Base-by-base conservation (phyloP, 2,329 filamentous ascomycete species). In the Penicillium brasilianum region DNA sequence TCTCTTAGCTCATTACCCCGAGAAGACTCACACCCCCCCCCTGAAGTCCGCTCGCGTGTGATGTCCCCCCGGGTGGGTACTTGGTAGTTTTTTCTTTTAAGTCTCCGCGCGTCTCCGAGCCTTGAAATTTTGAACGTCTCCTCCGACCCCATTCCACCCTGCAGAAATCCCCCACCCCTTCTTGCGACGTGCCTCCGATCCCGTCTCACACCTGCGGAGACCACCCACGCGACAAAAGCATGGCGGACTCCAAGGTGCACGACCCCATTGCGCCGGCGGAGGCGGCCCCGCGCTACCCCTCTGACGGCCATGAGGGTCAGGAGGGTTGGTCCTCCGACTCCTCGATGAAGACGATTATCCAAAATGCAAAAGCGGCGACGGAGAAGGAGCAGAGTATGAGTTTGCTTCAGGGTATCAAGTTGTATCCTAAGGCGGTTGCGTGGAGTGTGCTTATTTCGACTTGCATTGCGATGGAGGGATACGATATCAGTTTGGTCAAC, bases 401-500 rank as follows among this genome's bases (percentile, higher is more conserved):
- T 50, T 80, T 96, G 60, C 72, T 85, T 74, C 87, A 96, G 80
- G 92, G 91, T 64, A 83, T 96, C 75, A 87, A 83, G 72, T 83
- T 95, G 28, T 97, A 97, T 73, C 92, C 92, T 60, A 94, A 96
- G 80, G 93, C 93, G 22, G 88, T 96, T 59, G 84, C 81, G 22
- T 97, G 92, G 91, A 92, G 88, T 69, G 72, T 96, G 54, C 81
- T 96, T 61, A 93, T 97, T 76, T 94, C 90, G n/a, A 94, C 91
- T 0, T 93, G 90, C 74, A 95, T 96, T 71, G 87, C 87, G 70
- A 97, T 97, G 93, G 92, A 96, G 77, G 92, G 91, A 36, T 96
- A 93, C 79, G 92, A 96, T 73, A 83, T 95, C 60, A 88, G 87
- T 70, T 81, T 96, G 56, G 87, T 95, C 70, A 92, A 89, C 80